Conservation (phyloP, 108 stramenopile genomes). For the Nitzschia palea region DNA sequence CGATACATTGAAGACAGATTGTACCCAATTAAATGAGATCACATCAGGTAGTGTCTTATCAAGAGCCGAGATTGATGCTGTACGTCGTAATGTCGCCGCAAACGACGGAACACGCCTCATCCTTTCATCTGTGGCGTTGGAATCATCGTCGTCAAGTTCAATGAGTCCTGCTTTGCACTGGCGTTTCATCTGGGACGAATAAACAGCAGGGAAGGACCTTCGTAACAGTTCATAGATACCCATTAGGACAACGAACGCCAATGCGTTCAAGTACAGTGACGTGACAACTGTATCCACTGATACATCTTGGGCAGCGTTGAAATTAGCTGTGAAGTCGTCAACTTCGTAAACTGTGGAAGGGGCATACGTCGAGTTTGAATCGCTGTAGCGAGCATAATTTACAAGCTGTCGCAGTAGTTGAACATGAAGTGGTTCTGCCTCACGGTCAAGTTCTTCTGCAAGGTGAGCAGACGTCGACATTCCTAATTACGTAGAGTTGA, state of each 20-base stretch:
- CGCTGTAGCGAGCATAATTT: not conserved
- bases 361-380: not conserved
- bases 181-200: constrained; percentile 53
- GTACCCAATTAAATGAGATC: constrained; percentile 71
- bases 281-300: constrained; percentile 76
- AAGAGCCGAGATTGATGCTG: constrained; percentile 3
- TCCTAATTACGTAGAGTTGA: too few relatives aligned
- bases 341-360: not conserved
- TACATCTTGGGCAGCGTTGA: constrained; percentile 56
- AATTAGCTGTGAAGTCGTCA: constrained; percentile 35
- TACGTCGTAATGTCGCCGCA: constrained; percentile 6
- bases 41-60: constrained; percentile 37
- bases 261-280: constrained; percentile 60
- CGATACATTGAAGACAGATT: constrained; percentile 57
- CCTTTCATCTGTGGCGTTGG: not conserved
- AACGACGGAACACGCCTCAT: not conserved
- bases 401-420: not conserved
- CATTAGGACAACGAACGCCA: constrained; percentile 69
- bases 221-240: constrained; percentile 69
- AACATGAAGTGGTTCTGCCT: not conserved
- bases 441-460: not conserved
- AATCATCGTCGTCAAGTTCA: constrained; percentile 9
- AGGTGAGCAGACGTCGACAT: not conserved
- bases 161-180: constrained; percentile 22
- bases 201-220: constrained; percentile 66